phyloP scores from a whole-genome alignment of 495 filamentous ascomycete genomes.

The Xylaria nigripes region DNA sequence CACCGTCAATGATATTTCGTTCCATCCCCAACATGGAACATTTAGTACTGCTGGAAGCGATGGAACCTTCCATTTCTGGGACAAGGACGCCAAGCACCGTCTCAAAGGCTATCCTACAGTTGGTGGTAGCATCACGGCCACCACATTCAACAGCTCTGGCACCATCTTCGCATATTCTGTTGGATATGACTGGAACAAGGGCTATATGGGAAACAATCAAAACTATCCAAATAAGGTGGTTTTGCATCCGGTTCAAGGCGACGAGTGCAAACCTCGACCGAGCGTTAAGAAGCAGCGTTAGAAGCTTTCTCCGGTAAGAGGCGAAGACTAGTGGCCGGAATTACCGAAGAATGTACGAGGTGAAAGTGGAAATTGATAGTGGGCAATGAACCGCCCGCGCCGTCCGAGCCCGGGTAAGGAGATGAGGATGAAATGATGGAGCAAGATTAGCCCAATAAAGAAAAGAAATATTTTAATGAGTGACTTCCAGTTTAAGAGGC shows the following conservation, averaged over 20 bases:
- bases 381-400: too few relatives aligned
- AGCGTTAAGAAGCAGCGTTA: conserved; percentile 66
- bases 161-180: conserved; percentile 84
- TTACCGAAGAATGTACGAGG: too few relatives aligned
- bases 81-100: conserved; percentile 79
- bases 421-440: too few relatives aligned
- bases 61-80: conserved; percentile 86
- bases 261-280: conserved; percentile 76
- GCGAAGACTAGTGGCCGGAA: too few relatives aligned
- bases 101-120: conserved; percentile 83
- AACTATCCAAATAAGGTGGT: conserved; percentile 74
- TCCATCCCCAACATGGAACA: conserved; percentile 72
- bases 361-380: too few relatives aligned
- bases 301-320: background rate
- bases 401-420: too few relatives aligned
- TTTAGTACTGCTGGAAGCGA: conserved; percentile 87
- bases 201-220: conserved; percentile 63
- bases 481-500: too few relatives aligned
- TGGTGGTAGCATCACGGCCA: conserved; percentile 70
- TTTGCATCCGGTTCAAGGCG: conserved; percentile 66
- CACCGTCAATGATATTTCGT: conserved; percentile 81
- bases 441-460: too few relatives aligned
- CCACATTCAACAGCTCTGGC: conserved; percentile 67
- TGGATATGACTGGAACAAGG: conserved; percentile 94
- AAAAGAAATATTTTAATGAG: too few relatives aligned